Conservation (phyloP, 176 grass and related monocot species). For the Leersia perrieri region DNA sequence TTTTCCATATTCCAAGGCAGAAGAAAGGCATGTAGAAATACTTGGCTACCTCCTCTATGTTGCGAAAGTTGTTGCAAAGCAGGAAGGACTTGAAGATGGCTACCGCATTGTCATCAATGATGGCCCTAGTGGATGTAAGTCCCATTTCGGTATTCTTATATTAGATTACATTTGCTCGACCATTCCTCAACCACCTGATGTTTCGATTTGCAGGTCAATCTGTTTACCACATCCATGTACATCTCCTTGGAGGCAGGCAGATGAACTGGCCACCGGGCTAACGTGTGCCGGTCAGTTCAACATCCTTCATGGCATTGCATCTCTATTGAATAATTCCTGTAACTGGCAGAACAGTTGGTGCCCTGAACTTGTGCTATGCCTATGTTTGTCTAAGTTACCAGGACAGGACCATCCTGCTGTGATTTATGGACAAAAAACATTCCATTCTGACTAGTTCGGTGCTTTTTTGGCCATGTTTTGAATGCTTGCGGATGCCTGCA, state of each 20-base stretch:
- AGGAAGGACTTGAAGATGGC: conserved; percentile 87
- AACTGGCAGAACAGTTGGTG: neutral
- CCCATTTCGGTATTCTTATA: neutral
- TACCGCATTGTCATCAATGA: conserved; percentile 94
- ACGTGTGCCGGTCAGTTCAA: neutral
- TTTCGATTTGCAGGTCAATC: conserved; percentile 70
- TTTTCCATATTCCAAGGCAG: conserved; percentile 47
- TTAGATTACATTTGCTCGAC: neutral
- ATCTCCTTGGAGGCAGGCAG: conserved; percentile 87
- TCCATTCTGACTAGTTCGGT: neutral
- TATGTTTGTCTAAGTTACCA: conserved; percentile 11
- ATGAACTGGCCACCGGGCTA: conserved; percentile 93
- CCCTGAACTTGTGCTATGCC: conserved; percentile 10
- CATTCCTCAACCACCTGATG: neutral
- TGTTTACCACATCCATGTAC: conserved; percentile 86
- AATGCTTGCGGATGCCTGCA: neutral
- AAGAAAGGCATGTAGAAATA: conserved; percentile 89
- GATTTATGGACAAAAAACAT: conserved; percentile 10
- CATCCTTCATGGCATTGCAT: neutral
- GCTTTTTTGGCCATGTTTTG: neutral
- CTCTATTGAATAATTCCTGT: conserved; percentile 42
- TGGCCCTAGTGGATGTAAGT: conserved; percentile 68
- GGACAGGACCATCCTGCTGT: conserved; percentile 13
- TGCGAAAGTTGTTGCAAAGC: conserved; percentile 87
- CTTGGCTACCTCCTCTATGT: conserved; percentile 71